These are phyloP conservation scores for Penicillium arizonense DNA, from an alignment of 495 filamentous ascomycete species.

Conservation along the genomic window DNA sequence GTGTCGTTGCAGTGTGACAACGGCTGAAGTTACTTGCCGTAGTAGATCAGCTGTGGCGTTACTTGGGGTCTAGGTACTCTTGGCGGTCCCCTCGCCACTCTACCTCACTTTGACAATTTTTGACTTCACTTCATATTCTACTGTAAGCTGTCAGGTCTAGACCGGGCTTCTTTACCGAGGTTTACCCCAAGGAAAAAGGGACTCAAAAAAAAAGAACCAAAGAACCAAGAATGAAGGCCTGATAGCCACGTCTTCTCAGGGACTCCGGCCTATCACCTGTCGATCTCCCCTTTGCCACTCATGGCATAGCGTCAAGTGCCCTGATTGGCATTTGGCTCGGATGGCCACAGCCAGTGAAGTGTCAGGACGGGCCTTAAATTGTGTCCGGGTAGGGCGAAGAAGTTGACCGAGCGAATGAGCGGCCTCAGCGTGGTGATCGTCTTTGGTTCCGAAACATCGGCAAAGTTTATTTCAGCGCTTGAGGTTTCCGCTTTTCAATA, in stretches of 20 bases:
- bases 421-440: background rate
- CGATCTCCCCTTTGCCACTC: constrained; percentile 1
- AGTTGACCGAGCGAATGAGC: background rate
- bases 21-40: too few species aligned
- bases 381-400: too few species aligned
- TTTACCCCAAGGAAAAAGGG: too few species aligned
- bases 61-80: too few species aligned
- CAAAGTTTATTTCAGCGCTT: background rate
- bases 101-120: too few species aligned
- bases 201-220: background rate
- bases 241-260: background rate
- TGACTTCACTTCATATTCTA: too few species aligned
- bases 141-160: too few species aligned
- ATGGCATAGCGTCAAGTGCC: background rate
- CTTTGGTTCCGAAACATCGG: constrained; percentile 1
- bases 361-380: background rate
- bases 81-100: too few species aligned
- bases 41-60: too few species aligned
- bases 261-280: background rate
- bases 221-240: background rate
- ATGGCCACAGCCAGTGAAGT: constrained; percentile 20
- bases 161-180: too few species aligned
- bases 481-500: background rate
- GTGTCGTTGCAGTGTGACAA: too few species aligned
- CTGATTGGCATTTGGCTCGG: constrained; percentile 4